Evolutionary conservation across 2,329 filamentous ascomycete genomes (phyloP), one percentile per base, ranked within the genome.

Genomic region (Mycosphaerelloides madeirae): DNA sequence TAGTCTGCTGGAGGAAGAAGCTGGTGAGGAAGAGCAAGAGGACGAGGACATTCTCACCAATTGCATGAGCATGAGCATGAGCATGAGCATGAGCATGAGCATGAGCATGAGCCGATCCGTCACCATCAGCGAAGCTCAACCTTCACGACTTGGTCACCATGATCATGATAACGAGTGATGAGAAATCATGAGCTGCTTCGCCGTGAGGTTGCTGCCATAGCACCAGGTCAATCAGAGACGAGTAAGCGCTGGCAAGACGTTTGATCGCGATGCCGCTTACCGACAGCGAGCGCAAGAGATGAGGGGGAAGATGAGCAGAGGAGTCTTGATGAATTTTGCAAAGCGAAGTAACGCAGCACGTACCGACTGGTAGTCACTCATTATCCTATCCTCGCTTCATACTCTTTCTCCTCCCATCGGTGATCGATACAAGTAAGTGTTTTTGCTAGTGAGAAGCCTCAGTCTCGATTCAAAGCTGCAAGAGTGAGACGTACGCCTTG

Each of bases 21-120:
- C 84, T 44, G 77, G 78, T 54, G 80, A 85, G 57, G 81, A 70
- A 37, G 69, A 85, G 58, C 80, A 79, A 61, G 78, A 73, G 72
- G 62, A 65, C 25, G 60, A 62, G 38, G 56, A 52, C 38, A 56
- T 56, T 45, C 22, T 25, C 44, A 6, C 29, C 31, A n/a, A 40
- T 16, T 16, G 38, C 12, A 20, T 40, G 22, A 18, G 18, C 11
- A 12, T 40, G 22, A 18, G 18, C 11, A 12, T 54, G 80, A 85
- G 57, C 81, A 70, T 36, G 69, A 85, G 58, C 80, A 79, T 61
- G 78, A 73, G 72, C 61, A 65, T 25, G 60, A 62, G 38, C 12
- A 20, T 40, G 22, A 18, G 18, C 11, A 12, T n/a, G 11, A 31
- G 20, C 38, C 14, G 13, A 22, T 14, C 25, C 18, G 38, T 32